phyloP scores from a whole-genome alignment of 345 rosid genomes.

The Psidium friedrichsthalianum region DNA sequence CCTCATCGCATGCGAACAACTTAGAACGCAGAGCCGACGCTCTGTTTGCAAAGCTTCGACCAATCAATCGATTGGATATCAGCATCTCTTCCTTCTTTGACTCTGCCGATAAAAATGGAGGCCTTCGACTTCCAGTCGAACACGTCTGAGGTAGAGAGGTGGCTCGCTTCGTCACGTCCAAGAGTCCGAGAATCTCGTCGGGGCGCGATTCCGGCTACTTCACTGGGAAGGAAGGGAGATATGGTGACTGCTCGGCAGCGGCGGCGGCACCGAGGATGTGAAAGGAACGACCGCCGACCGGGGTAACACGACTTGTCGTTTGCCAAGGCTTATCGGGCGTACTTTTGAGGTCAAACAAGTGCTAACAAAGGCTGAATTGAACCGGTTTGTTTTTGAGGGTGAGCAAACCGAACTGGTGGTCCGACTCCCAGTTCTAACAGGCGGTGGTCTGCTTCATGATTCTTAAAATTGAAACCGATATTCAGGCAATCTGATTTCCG shows the following conservation, averaged over 20 bases:
- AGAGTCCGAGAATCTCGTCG: not conserved
- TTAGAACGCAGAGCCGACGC: slow-evolving; percentile 15
- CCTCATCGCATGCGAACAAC: not conserved
- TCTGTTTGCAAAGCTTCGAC: slow-evolving; percentile 9
- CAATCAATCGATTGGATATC: slow-evolving; percentile 31
- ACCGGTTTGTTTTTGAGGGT: not conserved
- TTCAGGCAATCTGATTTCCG: no score
- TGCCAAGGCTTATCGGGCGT: not conserved
- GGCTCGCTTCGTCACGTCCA: not conserved
- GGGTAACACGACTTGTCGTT: not conserved
- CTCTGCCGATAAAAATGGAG: not conserved
- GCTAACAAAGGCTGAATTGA: rapidly evolving
- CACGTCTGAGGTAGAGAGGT: not conserved
- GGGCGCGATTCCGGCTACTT: not conserved
- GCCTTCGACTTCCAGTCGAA: not conserved
- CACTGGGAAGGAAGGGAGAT: not conserved
- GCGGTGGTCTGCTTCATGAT: no score
- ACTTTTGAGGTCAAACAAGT: not conserved
- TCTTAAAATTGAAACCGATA: no score
- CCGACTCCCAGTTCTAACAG: no score
- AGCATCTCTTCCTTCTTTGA: slow-evolving; percentile 22
- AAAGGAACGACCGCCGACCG: not conserved
- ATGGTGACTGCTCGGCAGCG: not conserved
- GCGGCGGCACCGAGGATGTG: not conserved
- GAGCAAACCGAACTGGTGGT: no score